Percentiles rank a stretch among this genome's conserved stretches.
phyloP scores from a whole-genome alignment of 768 basidiomycete genomes.

The Mycena metata region DNA sequence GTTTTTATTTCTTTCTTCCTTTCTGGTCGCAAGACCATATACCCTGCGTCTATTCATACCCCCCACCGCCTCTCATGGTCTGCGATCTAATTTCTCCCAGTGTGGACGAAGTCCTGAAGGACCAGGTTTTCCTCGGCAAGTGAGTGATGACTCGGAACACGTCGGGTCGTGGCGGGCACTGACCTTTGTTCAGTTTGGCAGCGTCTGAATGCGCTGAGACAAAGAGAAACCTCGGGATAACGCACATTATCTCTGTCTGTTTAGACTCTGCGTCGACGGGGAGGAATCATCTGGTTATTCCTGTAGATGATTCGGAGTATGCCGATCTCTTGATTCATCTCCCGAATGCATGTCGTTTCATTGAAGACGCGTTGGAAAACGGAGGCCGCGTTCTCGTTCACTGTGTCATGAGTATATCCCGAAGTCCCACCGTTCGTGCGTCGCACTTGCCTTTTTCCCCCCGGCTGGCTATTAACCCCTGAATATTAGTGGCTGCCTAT shows the following conservation, averaged over 20 bases:
- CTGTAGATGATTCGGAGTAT: conserved; percentile 62
- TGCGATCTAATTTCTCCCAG: conserved; percentile 29
- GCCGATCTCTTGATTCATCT: conserved; percentile 75
- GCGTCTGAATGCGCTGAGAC: conserved; percentile 51
- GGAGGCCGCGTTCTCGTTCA: conserved; percentile 77
- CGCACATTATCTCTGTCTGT: conserved; percentile 71
- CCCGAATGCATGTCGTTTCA: conserved; percentile 70
- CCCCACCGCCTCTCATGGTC: conserved; percentile 5
- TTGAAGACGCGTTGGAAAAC: conserved; percentile 65
- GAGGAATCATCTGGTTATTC: conserved; percentile 55
- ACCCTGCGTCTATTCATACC: too few species aligned
- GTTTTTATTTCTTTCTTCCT: too few species aligned
- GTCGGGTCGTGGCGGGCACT: background rate
- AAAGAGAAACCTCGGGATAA: conserved; percentile 55
- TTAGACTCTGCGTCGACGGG: conserved; percentile 63
- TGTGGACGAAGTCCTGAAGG: conserved; percentile 53
- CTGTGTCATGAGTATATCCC: conserved; percentile 80
- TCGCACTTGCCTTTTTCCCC: conserved; percentile 51
- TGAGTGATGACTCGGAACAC: conserved; percentile 44
- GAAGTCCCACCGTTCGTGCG: conserved; percentile 72
- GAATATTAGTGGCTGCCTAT: conserved; percentile 26
- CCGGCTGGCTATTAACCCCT: conserved; percentile 5
- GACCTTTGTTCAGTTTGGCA: conserved; percentile 47
- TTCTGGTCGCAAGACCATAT: too few species aligned
- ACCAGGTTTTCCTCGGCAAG: conserved; percentile 60